Base-by-base conservation (phyloP, 495 filamentous ascomycete genomes). In the Platismatia glauca region DNA sequence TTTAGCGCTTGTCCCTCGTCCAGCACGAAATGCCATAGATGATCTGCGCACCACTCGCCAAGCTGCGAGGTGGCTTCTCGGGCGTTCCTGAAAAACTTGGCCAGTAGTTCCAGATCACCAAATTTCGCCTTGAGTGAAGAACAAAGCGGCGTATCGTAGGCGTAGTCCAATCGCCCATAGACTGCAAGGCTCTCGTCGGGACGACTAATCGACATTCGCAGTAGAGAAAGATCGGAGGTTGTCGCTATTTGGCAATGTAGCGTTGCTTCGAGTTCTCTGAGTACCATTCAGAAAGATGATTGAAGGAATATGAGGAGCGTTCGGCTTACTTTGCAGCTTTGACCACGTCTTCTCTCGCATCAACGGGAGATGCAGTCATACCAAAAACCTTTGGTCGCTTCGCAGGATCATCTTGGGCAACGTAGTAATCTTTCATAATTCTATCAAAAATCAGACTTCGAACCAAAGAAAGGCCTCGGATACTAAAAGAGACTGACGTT, bases 351-450 rank as follows among this genome's bases (percentile, higher is more conserved):
- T 80, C 78, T 66, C 88, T 86, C 4, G 87, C 84, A 76, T 97
- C 93, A n/a, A 97, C 86, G 3, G 94, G 94, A 13, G 93, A 97
- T 20, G 94, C 94, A 12, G 94, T 99, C 93, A 99, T 96, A 22
- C 93, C 94, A 68, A 99, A 89, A 29, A 99, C 85, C 61, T 87
- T 87, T 18, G 94, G 95, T 3, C 84, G 80, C 24, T 73, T 77
- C 1, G 72, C 68, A 1, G 64, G 52, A n/a, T 71, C 71, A 0
- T 75, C 69, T 20, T 76, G 73, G 38, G 74, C 70, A 37, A 82
- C 60, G 67, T 97, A 98, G 63, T 87, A 89, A 43, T 97, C 89
- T 66, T 88, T 89, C 70, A 97, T 89, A 61, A 98, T 95, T 34
- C 82, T 84, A 59, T 15, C 34, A 27, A 31, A 39, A 6, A 46